Conservation (phyloP, 1,284 basidiomycete species). For the Microbotryum lychnidis-dioicae region DNA sequence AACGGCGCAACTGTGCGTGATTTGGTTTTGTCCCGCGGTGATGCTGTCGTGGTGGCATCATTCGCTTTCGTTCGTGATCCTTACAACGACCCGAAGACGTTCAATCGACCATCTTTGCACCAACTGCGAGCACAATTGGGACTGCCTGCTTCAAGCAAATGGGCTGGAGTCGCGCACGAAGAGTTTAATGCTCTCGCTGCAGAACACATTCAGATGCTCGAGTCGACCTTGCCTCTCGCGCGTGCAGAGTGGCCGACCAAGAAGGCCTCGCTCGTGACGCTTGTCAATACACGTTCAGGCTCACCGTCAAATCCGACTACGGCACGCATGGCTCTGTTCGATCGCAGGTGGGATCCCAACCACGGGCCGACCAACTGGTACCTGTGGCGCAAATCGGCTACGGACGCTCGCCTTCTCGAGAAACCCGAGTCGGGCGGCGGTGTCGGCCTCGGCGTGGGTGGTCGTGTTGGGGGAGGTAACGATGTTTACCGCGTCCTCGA, state of each 20-base stretch:
- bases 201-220: slow-evolving; percentile 25
- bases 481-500: slow-evolving; percentile 34
- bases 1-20: slow-evolving; percentile 17
- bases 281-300: slow-evolving; percentile 25
- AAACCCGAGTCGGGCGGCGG: slow-evolving; percentile 24
- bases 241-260: slow-evolving; percentile 32
- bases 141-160: slow-evolving; percentile 1
- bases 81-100: slow-evolving; percentile 3
- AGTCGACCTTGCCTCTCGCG: slow-evolving; percentile 26
- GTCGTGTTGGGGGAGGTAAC: slow-evolving; percentile 23
- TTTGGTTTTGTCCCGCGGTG: slow-evolving; percentile 32
- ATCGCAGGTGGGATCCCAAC: slow-evolving; percentile 34
- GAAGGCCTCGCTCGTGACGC: slow-evolving; percentile 29
- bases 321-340: slow-evolving; percentile 32
- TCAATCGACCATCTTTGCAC: slow-evolving; percentile 8
- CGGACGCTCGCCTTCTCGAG: slow-evolving; percentile 24
- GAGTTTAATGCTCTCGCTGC: slow-evolving; percentile 28
- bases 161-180: slow-evolving; percentile 18
- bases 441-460: slow-evolving; percentile 23
- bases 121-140: slow-evolving; percentile 19
- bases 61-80: slow-evolving; percentile 32
- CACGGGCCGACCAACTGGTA: slow-evolving; percentile 35
- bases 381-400: slow-evolving; percentile 31
- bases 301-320: slow-evolving; percentile 12
- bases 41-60: slow-evolving; percentile 35